phyloP scores from a whole-genome alignment of 352 stramenopile genomes.

The Blastocystis sp. region DNA sequence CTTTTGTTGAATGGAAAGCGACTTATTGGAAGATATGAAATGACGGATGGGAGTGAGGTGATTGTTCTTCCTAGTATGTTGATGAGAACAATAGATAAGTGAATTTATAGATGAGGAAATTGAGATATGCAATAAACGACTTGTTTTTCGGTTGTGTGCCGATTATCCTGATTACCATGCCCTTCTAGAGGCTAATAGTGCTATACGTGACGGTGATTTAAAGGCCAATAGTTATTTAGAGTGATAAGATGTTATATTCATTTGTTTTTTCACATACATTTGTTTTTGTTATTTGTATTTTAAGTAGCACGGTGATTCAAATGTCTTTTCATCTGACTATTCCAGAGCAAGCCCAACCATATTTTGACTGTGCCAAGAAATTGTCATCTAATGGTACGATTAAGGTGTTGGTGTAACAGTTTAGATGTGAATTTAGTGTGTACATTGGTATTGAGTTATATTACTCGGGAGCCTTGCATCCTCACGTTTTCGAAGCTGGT shows the following conservation, averaged over 20 bases:
- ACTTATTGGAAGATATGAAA: conserved; percentile 38
- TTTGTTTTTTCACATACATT: background rate
- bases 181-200: background rate
- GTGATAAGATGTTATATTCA: background rate
- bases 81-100: background rate
- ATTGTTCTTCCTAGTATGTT: conserved; percentile 16
- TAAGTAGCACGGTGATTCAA: background rate
- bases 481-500: background rate
- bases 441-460: conserved; percentile 16
- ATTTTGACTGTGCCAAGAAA: background rate
- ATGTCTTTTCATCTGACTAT: conserved; percentile 27
- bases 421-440: conserved; percentile 34
- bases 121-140: conserved; percentile 28
- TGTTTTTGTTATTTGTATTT: background rate
- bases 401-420: background rate
- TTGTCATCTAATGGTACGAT: background rate
- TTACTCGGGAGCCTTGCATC: background rate
- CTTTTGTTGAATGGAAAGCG: conserved; percentile 19
- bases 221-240: background rate
- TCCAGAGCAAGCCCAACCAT: background rate
- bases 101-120: conserved; percentile 1
- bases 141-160: background rate
- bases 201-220: background rate
- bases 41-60: conserved; percentile 1
- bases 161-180: conserved; percentile 13